Evolutionary conservation across 441 rosid species (phyloP), one percentile per base, ranked within the genome.

Genomic region (Brassica hybrid): DNA sequence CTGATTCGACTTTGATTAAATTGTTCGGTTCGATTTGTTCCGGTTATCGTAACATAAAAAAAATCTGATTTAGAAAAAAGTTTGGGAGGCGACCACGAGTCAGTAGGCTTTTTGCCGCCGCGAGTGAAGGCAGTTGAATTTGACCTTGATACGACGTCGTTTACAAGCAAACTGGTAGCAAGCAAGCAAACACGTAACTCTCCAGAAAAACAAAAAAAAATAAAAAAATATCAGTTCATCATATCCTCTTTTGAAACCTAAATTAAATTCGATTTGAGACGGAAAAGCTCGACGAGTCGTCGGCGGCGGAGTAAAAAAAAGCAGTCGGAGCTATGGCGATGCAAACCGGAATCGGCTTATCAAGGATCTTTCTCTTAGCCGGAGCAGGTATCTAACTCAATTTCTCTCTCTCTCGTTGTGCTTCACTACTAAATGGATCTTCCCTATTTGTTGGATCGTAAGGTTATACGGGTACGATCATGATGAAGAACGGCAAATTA

Each of bases 401-500:
- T 32, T 32, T 6, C 38, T 32, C 48, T 41, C 4, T 41, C 45
- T 38, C 3, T 36, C 30, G 30, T 36, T 8, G 43, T 12, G n/a
- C 14, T 43, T 41, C 10, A 13, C 54, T n/a, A 48, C 54, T 48
- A n/a, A 48, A 48, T 48, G 56, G 8, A 36, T 36, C 43, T 8
- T 36, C 58, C 57, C 5, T 56, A 6, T 36, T 64, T 34, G 58
- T 7, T 63, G 48, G 13, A 71, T 45, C 14, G 4, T 2, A 78
- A 94, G 97, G 98, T 4, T 94, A 94, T 50, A 88, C 94, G 2
- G 90, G 93, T 25, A 88, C 97, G 36, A 65, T 94, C 72, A 80
- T 94, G 82, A 16, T 92, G 43, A 87, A 88, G 62, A 90, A 94
- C 62, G 94, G 97, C 0, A 94, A 92, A 79, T 78, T 94, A 59